Percentiles rank a stretch among this genome's conserved stretches.
phyloP scores from a whole-genome alignment of 2,329 filamentous ascomycete genomes.

The Penicillium sp. region DNA sequence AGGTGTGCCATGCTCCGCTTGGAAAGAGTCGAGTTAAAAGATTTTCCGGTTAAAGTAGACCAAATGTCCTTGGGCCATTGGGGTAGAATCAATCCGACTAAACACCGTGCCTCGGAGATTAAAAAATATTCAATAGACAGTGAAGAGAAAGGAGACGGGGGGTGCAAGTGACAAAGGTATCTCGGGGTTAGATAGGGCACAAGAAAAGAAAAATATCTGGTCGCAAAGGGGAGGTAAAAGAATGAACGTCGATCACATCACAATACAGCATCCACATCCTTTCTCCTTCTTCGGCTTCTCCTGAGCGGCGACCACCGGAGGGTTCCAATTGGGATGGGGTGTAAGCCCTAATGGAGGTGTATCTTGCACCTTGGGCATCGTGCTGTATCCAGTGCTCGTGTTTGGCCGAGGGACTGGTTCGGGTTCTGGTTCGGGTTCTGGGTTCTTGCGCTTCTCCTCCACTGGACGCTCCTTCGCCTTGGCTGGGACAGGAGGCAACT shows the following conservation, averaged over 20 bases:
- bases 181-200: constrained; percentile 1
- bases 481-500: constrained; percentile 22
- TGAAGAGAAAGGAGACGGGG: constrained; percentile 10
- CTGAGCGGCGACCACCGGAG: constrained; percentile 50
- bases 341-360: constrained; percentile 33
- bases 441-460: constrained; percentile 28
- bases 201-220: background rate
- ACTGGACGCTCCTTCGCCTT: constrained; percentile 11
- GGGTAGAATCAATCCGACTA: constrained; percentile 13
- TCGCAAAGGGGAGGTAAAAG: constrained; percentile 8
- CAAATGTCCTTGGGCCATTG: constrained; percentile 1
- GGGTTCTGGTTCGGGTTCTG: constrained; percentile 13
- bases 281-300: constrained; percentile 49
- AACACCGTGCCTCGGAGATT: constrained; percentile 18
- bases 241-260: constrained; percentile 57
- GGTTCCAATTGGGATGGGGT: constrained; percentile 39
- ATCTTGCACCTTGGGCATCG: constrained; percentile 46
- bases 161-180: constrained; percentile 16
- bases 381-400: constrained; percentile 48
- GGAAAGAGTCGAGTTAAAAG: constrained; percentile 14
- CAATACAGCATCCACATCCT: constrained; percentile 66
- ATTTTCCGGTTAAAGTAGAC: constrained; percentile 4
- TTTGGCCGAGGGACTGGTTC: constrained; percentile 31
- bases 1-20: constrained; percentile 13
- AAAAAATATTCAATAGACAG: constrained; percentile 12